These are phyloP conservation scores for Penicillium ochrochloron DNA, from an alignment of 495 filamentous ascomycete species.

Conservation along the genomic window DNA sequence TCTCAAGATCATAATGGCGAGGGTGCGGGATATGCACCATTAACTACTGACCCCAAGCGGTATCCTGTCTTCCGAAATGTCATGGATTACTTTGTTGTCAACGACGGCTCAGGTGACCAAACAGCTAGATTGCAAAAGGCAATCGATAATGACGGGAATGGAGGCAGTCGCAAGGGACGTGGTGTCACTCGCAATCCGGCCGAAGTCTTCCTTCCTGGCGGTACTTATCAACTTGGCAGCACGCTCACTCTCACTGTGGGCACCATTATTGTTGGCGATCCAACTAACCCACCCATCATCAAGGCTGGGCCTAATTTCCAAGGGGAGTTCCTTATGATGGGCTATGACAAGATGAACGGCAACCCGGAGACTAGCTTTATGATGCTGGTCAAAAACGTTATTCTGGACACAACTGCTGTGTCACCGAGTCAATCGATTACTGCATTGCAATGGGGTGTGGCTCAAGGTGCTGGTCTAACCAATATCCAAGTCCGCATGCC, in stretches of 20 bases:
- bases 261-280: constrained; percentile 52
- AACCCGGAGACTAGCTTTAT: constrained; percentile 49
- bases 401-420: constrained; percentile 45
- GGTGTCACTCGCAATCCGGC: constrained; percentile 55
- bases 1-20: constrained; percentile 37
- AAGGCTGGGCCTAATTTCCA: constrained; percentile 39
- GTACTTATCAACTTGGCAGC: constrained; percentile 46
- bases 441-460: constrained; percentile 67
- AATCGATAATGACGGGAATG: constrained; percentile 41
- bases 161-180: constrained; percentile 39
- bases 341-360: constrained; percentile 39
- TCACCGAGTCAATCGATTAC: constrained; percentile 35
- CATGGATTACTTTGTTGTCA: constrained; percentile 55
- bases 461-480: constrained; percentile 70
- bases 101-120: constrained; percentile 53
- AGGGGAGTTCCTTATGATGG: constrained; percentile 37
- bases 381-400: constrained; percentile 47
- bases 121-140: constrained; percentile 45
- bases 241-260: constrained; percentile 48
- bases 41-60: constrained; percentile 30
- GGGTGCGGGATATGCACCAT: constrained; percentile 45
- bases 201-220: constrained; percentile 54
- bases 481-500: constrained; percentile 76
- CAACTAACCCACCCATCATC: constrained; percentile 40
- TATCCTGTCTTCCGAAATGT: constrained; percentile 64